Base-by-base conservation (phyloP, 1,284 basidiomycete genomes). In the Schizopora paradoxa region DNA sequence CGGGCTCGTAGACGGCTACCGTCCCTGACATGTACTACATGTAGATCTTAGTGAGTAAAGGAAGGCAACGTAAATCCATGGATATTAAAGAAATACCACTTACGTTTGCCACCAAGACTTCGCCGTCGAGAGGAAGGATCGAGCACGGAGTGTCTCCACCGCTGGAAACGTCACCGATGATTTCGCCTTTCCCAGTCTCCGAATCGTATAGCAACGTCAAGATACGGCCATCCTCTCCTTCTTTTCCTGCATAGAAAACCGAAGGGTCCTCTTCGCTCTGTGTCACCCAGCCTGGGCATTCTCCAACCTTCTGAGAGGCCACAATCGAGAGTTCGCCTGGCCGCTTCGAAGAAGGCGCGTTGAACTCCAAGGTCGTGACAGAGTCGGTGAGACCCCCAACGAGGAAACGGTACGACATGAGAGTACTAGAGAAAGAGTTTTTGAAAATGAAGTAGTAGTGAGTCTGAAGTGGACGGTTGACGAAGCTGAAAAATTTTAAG, bases 221-320 rank as follows among this genome's bases (percentile, higher is more conserved):
- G 38, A 82, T 65, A 58, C 69, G 70, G 3, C 86, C 85, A 33
- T 82, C 74, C 0, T 62, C 47, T 49, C 81, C 74, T 54, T 87
- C 84, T 4, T 84, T 62, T 0, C 63, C 66, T 8, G 74, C 58
- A 51, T 68, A 82, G 3, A 82, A 60, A 18, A 84, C 52, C 5
- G 70, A 70, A 25, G 63, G 64, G 51, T 84, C 72, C 0, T 61
- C 64, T 0, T 81, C 76, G 56, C 85, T 73, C 0, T 66, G 63
- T 4, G 76, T 70, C 49, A 87, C 68, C 85, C 85, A 87, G 2
- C 81, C 85, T 1, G 84, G 82, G 56, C 77, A 75, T 51, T 72
- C 62, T 29, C 85, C 85, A 55, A 79, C 74, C 11, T 63, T 60
- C 35, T 76, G 54, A 11, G 69, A 58, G 3, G 76, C 73, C 21